These are phyloP conservation scores for Scutellaria minor DNA, from an alignment of 257 asterid genomes.

Conservation along the genomic window DNA sequence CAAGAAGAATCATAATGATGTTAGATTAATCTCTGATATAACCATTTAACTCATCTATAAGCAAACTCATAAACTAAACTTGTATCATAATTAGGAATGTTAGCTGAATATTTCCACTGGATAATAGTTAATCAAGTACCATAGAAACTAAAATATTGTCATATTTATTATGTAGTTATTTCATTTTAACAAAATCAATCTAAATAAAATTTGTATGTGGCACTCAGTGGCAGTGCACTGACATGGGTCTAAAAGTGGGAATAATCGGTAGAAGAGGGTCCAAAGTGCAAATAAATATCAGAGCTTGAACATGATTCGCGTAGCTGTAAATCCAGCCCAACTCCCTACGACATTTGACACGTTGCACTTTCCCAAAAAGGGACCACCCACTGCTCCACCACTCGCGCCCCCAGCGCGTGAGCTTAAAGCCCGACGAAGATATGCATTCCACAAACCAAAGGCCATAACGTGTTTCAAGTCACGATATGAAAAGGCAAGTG, in stretches of 20 bases:
- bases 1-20: too few relatives aligned
- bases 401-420: background rate
- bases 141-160: too few relatives aligned
- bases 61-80: too few relatives aligned
- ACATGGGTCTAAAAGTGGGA: background rate
- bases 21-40: too few relatives aligned
- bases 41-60: too few relatives aligned
- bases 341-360: constrained; percentile 42
- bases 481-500: constrained; percentile 19
- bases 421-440: constrained; percentile 5
- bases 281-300: constrained; percentile 32
- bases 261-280: background rate
- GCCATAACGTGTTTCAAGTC: constrained; percentile 38
- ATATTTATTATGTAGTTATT: too few relatives aligned
- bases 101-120: too few relatives aligned
- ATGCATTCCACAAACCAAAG: constrained; percentile 19
- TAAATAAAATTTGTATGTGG: too few relatives aligned
- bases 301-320: constrained; percentile 24
- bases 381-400: constrained; percentile 27
- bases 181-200: too few relatives aligned
- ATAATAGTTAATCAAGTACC: too few relatives aligned
- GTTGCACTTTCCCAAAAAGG: constrained; percentile 30
- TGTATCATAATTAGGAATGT: too few relatives aligned
- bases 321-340: constrained; percentile 42
- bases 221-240: too few relatives aligned